phyloP scores from a whole-genome alignment of 441 rosid species.

The Eruca vesicaria region DNA sequence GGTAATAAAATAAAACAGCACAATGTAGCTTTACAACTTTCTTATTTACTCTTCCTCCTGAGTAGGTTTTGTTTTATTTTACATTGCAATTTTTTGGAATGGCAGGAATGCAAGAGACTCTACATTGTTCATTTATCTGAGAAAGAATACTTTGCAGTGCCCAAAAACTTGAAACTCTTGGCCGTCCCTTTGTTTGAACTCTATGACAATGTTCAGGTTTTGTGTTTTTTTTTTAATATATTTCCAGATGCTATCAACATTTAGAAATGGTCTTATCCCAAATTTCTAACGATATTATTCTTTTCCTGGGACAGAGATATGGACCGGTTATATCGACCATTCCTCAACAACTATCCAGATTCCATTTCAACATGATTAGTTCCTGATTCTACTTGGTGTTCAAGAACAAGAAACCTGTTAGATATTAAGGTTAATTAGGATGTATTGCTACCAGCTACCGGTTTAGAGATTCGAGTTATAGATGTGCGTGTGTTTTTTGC shows the following conservation, averaged over 20 bases:
- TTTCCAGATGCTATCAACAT: not conserved
- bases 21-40: not conserved
- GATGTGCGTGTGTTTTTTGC: constrained; percentile 3
- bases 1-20: constrained; percentile 38
- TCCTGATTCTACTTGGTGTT: constrained; percentile 41
- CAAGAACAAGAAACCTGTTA: constrained; percentile 12
- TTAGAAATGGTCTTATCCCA: not conserved
- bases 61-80: not conserved
- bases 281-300: not conserved
- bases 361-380: constrained; percentile 94
- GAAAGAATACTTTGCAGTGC: constrained; percentile 97
- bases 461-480: constrained; percentile 1
- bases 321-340: constrained; percentile 98
- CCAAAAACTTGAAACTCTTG: constrained; percentile 93
- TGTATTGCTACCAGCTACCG: constrained; percentile 17
- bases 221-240: not conserved
- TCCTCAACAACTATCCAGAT: constrained; percentile 99
- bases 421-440: constrained; percentile 4
- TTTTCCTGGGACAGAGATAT: constrained; percentile 65
- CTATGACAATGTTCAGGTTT: constrained; percentile 95
- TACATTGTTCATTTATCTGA: constrained; percentile 92
- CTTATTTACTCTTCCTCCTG: not conserved
- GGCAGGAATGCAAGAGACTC: constrained; percentile 98
- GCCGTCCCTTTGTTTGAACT: constrained; percentile 98
- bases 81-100: constrained; percentile 18